Conservation (phyloP, 805 yeast species). For the Schwanniomyces occidentalis region DNA sequence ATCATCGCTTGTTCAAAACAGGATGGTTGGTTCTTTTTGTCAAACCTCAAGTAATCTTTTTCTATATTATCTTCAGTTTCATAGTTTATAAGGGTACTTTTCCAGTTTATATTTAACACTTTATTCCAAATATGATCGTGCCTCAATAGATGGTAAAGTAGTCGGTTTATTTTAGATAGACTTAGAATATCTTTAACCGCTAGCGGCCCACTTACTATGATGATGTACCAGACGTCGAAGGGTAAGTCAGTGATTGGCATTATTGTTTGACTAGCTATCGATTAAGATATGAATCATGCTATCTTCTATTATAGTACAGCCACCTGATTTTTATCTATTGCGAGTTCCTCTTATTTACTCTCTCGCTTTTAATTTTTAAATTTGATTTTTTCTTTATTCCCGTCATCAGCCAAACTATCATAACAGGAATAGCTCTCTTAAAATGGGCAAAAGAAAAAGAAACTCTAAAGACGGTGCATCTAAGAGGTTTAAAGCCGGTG, state of each 20-base stretch:
- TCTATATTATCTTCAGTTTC: constrained; percentile 5
- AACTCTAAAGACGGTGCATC: constrained; percentile 18
- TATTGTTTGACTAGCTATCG: neutral
- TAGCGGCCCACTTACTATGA: constrained; percentile 11
- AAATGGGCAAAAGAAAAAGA: constrained; percentile 31
- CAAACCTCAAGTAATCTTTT: no score
- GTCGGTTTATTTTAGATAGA: constrained; percentile 7
- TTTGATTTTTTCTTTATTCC: no score
- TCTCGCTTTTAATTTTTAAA: no score
- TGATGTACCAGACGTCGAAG: constrained; percentile 17
- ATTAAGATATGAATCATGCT: no score
- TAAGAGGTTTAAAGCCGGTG: constrained; percentile 49
- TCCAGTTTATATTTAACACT: constrained; percentile 7
- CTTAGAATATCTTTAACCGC: constrained; percentile 10
- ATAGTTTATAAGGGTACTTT: constrained; percentile 6
- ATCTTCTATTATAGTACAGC: no score
- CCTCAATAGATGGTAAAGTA: constrained; percentile 4
- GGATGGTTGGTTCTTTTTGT: no score
- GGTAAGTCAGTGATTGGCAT: constrained; percentile 10
- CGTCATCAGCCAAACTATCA: no score
- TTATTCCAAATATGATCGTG: constrained; percentile 16
- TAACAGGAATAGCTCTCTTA: neutral
- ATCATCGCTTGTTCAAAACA: neutral
- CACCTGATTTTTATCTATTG: no score
- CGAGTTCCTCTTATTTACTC: no score